Conservation (phyloP, 2,329 filamentous ascomycete species). For the Exophiala sp. region DNA sequence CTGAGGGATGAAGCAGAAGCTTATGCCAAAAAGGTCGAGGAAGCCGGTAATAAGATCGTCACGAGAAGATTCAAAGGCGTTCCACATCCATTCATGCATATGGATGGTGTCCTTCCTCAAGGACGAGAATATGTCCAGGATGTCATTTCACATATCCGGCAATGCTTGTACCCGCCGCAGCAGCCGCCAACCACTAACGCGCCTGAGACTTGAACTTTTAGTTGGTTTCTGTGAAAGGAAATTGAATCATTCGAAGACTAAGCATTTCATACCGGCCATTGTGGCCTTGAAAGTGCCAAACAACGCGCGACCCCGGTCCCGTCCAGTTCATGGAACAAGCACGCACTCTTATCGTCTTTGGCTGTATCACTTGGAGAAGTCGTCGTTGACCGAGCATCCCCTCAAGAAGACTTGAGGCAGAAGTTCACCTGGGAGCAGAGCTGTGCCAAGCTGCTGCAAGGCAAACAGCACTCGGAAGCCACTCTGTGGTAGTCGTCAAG, state of each 20-base stretch:
- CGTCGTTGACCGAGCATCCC: no score
- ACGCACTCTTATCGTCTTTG: no score
- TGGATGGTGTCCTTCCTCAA: constrained; percentile 25
- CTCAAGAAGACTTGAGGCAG: no score
- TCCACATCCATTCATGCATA: constrained; percentile 29
- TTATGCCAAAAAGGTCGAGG: constrained; percentile 25
- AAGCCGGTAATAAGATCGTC: constrained; percentile 24
- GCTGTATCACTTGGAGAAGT: no score
- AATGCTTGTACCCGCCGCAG: constrained; percentile 22
- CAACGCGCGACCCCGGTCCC: no score
- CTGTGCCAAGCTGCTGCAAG: no score
- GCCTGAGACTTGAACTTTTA: constrained; percentile 10
- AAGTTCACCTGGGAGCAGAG: no score
- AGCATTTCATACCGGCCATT: neutral
- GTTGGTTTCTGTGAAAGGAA: neutral
- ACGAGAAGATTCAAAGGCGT: constrained; percentile 25
- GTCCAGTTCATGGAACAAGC: no score
- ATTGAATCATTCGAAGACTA: neutral
- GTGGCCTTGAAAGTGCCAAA: no score
- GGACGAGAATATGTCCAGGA: constrained; percentile 28
- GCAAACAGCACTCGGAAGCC: no score
- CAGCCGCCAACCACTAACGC: constrained; percentile 6
- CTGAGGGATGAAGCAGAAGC: constrained; percentile 28
- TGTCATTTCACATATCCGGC: constrained; percentile 24
- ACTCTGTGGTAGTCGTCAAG: no score